Evolutionary conservation across 371 early-diverging fungal genomes (phyloP), one percentile per base, ranked within the genome.

Genomic region (Entomophthora muscae): DNA sequence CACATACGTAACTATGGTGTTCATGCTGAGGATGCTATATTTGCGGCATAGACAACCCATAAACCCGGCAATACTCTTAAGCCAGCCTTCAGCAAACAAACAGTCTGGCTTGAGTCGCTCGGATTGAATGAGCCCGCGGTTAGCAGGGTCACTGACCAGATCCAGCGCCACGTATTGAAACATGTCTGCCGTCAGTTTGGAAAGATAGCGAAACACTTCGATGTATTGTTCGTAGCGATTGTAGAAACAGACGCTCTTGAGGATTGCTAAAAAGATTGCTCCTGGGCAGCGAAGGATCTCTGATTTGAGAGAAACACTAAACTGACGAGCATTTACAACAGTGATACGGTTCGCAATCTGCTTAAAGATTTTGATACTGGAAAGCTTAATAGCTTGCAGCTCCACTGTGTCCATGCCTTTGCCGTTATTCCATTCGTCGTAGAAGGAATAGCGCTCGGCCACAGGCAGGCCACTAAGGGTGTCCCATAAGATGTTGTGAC

Each of bases 21-120:
- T 66, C 1, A 87, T 72, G 21, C 87, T 88, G 24, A 85, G 75
- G 26, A 71, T 74, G 56, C 69, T 32, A 65, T 90, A 85, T 67
- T 84, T 86, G 28, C 82, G 78, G 67, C 76, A 85, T 0, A 89
- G 64, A 65, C 78, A 76, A 12, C 89, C 90, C 31, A 78, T 72
- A 70, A 93, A 94, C 7, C 75, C 72, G 28, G 90, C 74, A 24
- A 95, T 66, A 0, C 81, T 71, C 52, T 76, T 71, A 31, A 84
- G 63, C 83, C 83, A 83, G 55, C 68, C 69, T 0, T 66, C 68
- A 3, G 67, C 61, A 32, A 72, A 72, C 1, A 69, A 57, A 7
- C 68, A 62, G 70, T 76, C 72, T 3, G 63, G 56, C 52, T 66
- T 63, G 17, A 68, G 30, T 7, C 59, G 59, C 22, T 10, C 24